phyloP scores from a whole-genome alignment of 805 yeast species.

The Candida pseudofarinosa region DNA sequence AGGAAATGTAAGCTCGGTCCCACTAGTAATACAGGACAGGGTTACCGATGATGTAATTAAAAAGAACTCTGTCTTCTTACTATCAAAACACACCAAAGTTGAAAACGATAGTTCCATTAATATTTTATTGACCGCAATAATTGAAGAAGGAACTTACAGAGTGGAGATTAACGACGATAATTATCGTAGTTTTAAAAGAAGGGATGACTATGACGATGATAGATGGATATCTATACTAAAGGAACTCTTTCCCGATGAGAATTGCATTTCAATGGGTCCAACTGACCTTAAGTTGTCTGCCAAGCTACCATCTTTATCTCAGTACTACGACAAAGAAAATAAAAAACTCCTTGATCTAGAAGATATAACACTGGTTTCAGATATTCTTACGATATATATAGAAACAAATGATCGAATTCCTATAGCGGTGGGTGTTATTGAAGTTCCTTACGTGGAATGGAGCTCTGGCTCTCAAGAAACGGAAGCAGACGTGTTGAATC shows the following conservation, averaged over 20 bases:
- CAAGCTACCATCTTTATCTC: conserved; percentile 18
- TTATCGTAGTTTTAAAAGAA: conserved; percentile 2
- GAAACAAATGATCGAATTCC: conserved; percentile 22
- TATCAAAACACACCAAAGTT: conserved; percentile 5
- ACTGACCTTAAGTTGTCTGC: conserved; percentile 12
- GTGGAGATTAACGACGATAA: conserved; percentile 8
- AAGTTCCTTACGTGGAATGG: conserved; percentile 12
- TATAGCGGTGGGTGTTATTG: conserved; percentile 21
- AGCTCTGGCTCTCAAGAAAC: conserved; percentile 4
- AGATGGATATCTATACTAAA: conserved; percentile 17
- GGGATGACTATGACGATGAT: conserved; percentile 8
- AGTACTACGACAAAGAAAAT: conserved; percentile 17
- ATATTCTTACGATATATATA: conserved; percentile 15
- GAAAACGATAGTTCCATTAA: conserved; percentile 7
- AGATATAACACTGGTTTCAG: conserved; percentile 13
- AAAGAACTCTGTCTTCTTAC: conserved; percentile 14
- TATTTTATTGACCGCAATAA: conserved; percentile 14
- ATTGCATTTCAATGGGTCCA: not conserved
- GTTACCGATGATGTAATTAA: conserved; percentile 9
- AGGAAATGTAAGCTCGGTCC: conserved; percentile 12
- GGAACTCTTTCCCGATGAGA: conserved; percentile 16
- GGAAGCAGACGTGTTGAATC: conserved; percentile 11
- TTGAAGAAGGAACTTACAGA: conserved; percentile 20
- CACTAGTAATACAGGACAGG: conserved; percentile 17
- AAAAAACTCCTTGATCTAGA: conserved; percentile 23